Conservation (phyloP, 495 filamentous ascomycete species). For the Tuber microsphaerosporum region DNA sequence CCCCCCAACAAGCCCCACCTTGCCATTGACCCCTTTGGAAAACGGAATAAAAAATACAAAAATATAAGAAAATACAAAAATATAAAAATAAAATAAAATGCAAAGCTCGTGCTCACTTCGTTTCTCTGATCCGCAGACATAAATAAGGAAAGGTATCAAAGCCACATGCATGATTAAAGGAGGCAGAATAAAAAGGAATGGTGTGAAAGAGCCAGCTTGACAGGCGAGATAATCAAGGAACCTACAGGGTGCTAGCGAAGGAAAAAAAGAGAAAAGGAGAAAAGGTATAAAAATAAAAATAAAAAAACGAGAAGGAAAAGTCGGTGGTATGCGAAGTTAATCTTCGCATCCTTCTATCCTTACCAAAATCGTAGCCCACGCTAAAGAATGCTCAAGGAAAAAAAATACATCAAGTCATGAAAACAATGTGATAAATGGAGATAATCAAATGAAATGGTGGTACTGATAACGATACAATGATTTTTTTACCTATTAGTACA, state of each 20-base stretch:
- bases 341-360: neutral
- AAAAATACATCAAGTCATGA: neutral
- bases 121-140: neutral
- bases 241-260: neutral
- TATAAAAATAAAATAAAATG: neutral
- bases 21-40: neutral
- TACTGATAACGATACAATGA: neutral
- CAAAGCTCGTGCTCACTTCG: neutral
- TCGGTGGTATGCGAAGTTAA: neutral
- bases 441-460: neutral
- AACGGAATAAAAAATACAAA: neutral
- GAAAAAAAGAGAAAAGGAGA: neutral
- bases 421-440: neutral
- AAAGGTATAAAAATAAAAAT: neutral
- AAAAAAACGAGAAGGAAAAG: neutral
- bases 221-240: neutral
- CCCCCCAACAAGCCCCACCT: neutral
- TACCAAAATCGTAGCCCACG: neutral
- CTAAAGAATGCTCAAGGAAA: neutral
- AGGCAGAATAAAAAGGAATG: neutral
- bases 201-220: neutral
- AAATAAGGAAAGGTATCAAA: neutral
- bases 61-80: too few relatives aligned
- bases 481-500: conserved; percentile 1
- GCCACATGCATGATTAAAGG: neutral